phyloP scores from a whole-genome alignment of 2,329 filamentous ascomycete species.

The Neofusicoccum parvum region DNA sequence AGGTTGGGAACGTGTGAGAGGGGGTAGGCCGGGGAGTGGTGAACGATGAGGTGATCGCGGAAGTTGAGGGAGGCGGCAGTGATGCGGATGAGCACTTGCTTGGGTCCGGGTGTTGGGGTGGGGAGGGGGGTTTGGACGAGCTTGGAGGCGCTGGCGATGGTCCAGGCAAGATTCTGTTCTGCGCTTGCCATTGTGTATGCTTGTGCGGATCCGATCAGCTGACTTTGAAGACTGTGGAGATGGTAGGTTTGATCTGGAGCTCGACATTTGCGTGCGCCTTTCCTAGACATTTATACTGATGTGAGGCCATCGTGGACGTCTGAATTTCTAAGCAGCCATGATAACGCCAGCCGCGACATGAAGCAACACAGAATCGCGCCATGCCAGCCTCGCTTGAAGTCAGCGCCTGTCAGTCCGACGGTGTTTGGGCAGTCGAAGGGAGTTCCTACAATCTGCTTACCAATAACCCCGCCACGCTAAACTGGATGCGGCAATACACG shows the following conservation, averaged over 20 bases:
- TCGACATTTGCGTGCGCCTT: not conserved
- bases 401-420: not conserved
- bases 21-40: slow-evolving; percentile 13
- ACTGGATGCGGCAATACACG: not conserved
- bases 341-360: too few relatives aligned
- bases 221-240: too few relatives aligned
- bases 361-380: not conserved
- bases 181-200: not conserved
- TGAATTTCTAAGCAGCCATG: not conserved
- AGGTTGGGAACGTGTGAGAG: not conserved
- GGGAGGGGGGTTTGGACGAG: not conserved
- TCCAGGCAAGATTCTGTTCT: not conserved
- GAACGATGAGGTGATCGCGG: slow-evolving; percentile 11
- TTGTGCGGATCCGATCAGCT: too few relatives aligned
- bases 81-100: slow-evolving; percentile 23
- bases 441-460: not conserved
- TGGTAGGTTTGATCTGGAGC: not conserved
- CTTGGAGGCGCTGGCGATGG: not conserved
- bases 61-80: slow-evolving; percentile 15
- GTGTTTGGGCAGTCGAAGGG: not conserved
- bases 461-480: not conserved
- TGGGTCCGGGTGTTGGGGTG: not conserved
- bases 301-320: not conserved
- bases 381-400: not conserved
- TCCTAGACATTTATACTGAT: not conserved